Evolutionary conservation across 2,329 filamentous ascomycete species (phyloP).

Genomic region (Saccharata proteae): DNA sequence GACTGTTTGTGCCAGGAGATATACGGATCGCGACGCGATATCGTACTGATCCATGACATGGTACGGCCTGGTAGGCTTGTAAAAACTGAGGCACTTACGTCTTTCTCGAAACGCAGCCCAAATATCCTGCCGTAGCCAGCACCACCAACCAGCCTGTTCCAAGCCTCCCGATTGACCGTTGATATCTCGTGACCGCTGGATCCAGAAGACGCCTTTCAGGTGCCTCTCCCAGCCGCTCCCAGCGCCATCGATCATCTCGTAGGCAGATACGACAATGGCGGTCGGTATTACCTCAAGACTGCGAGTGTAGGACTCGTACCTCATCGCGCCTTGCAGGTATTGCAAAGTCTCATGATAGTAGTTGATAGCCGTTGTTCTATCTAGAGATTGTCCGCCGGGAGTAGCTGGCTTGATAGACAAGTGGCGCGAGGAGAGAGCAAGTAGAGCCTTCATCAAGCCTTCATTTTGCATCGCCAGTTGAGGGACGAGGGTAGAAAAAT

Average conservation of each 20-base stretch:
- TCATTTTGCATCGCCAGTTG: slow-evolving; percentile 36
- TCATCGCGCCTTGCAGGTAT: slow-evolving; percentile 48
- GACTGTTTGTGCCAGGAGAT: slow-evolving; percentile 44
- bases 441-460: slow-evolving; percentile 45
- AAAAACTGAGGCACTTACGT: slow-evolving; percentile 45
- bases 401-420: slow-evolving; percentile 26
- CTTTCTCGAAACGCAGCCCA: slow-evolving; percentile 52
- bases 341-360: slow-evolving; percentile 53
- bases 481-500: slow-evolving; percentile 20
- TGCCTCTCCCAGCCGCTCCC: slow-evolving; percentile 49
- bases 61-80: slow-evolving; percentile 40
- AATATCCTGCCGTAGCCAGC: slow-evolving; percentile 53
- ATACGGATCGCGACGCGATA: slow-evolving; percentile 41
- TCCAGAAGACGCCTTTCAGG: slow-evolving; percentile 54
- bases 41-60: slow-evolving; percentile 40
- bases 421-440: slow-evolving; percentile 44
- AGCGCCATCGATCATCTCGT: slow-evolving; percentile 53
- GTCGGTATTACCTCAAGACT: slow-evolving; percentile 48
- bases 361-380: slow-evolving; percentile 26
- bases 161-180: slow-evolving; percentile 47
- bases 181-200: slow-evolving; percentile 49
- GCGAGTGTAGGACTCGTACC: slow-evolving; percentile 44
- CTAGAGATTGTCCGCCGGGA: slow-evolving; percentile 13
- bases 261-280: slow-evolving; percentile 48
- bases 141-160: slow-evolving; percentile 51